A percentile compares a stretch with the other conserved stretches of the same genome.
Conservation (phyloP, 345 rosid species). For the Camelina hispida region DNA sequence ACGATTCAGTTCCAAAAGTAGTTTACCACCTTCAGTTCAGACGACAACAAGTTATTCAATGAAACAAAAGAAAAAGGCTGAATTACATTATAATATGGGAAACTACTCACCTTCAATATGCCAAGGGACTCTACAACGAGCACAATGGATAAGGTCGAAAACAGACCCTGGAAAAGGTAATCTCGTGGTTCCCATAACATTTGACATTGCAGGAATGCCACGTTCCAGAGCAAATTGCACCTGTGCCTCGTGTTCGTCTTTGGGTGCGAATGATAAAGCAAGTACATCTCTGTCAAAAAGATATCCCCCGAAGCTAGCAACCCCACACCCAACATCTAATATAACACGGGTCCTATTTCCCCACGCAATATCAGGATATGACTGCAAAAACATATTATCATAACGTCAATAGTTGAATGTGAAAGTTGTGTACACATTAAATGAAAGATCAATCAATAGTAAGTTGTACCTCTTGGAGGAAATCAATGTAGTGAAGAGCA, state of each 20-base stretch:
- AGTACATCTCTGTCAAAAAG: conserved; percentile 84
- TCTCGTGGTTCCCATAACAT: conserved; percentile 90
- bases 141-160: conserved; percentile 86
- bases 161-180: conserved; percentile 83
- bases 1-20: conserved; percentile 85
- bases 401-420: conserved; percentile 16
- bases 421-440: conserved; percentile 10
- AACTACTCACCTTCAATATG: conserved; percentile 72
- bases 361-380: conserved; percentile 74
- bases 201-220: conserved; percentile 84
- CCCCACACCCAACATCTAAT: conserved; percentile 96
- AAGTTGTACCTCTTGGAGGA: conserved; percentile 62
- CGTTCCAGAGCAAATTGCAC: conserved; percentile 95
- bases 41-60: not conserved
- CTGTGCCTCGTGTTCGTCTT: conserved; percentile 97
- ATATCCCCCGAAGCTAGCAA: conserved; percentile 92
- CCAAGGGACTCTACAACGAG: conserved; percentile 98
- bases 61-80: not conserved
- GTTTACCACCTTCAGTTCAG: conserved; percentile 78
- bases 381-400: conserved; percentile 46
- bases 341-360: conserved; percentile 76
- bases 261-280: conserved; percentile 94
- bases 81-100: not conserved
- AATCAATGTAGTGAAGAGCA: conserved; percentile 66
- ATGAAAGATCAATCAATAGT: not conserved